phyloP scores from a whole-genome alignment of 2,329 filamentous ascomycete species.

The Neurospora crassa region DNA sequence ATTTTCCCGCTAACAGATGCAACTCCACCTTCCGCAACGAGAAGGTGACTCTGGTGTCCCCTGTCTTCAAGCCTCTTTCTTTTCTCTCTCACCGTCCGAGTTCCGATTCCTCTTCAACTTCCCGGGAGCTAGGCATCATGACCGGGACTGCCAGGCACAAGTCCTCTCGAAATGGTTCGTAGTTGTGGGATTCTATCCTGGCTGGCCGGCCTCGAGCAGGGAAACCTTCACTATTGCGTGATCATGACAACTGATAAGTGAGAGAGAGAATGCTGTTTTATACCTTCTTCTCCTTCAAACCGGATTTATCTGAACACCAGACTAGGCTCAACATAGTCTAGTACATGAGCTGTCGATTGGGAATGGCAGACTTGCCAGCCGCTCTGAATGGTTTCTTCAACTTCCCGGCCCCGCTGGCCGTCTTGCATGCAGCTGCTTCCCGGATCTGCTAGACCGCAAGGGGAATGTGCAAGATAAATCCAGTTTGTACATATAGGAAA shows the following conservation, averaged over 20 bases:
- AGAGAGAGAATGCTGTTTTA: too few relatives aligned
- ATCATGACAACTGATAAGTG: not conserved
- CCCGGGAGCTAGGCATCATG: not conserved
- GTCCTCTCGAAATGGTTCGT: not conserved
- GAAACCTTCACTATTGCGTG: not conserved
- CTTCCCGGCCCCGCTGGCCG: too few relatives aligned
- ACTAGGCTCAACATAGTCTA: too few relatives aligned
- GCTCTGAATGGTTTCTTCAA: too few relatives aligned
- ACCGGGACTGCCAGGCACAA: not conserved
- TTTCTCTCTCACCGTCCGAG: not conserved
- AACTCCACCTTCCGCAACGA: conserved; percentile 4
- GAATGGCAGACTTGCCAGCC: too few relatives aligned
- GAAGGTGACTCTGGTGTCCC: conserved; percentile 1
- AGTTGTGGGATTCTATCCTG: not conserved
- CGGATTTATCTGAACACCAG: too few relatives aligned
- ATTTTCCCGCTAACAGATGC: not conserved
- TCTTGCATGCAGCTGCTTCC: too few relatives aligned
- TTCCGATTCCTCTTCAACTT: not conserved
- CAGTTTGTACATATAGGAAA: too few relatives aligned
- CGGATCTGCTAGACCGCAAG: too few relatives aligned
- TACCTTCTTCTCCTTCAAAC: too few relatives aligned
- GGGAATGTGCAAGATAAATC: too few relatives aligned
- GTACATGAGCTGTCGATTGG: too few relatives aligned
- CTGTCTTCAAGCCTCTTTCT: not conserved
- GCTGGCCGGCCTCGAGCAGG: not conserved